These are phyloP conservation scores for Austroboletus niveus DNA, from an alignment of 1,284 basidiomycete genomes.

Conservation along the genomic window DNA sequence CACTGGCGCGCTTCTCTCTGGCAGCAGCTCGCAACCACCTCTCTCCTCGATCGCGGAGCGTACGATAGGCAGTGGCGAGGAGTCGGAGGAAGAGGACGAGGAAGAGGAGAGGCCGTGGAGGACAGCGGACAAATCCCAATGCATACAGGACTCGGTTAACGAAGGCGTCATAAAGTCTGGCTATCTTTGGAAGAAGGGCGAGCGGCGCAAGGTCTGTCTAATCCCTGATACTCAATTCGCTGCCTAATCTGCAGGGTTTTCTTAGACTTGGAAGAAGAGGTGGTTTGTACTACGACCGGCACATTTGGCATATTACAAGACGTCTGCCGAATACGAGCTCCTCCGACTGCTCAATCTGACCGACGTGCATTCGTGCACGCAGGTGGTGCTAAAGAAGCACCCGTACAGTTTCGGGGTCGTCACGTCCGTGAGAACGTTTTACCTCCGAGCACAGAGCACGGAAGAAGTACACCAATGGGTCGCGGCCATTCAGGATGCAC, in stretches of 20 bases:
- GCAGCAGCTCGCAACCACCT: conserved; percentile 47
- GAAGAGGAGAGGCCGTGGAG: conserved; percentile 64
- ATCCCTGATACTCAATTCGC: conserved; percentile 5
- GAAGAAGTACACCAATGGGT: conserved; percentile 87
- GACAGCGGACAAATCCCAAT: conserved; percentile 43
- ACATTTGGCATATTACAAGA: conserved; percentile 97
- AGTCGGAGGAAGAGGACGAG: conserved; percentile 73
- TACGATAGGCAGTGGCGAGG: conserved; percentile 61
- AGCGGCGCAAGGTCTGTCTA: conserved; percentile 83
- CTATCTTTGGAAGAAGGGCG: conserved; percentile 94
- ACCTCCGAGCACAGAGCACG: conserved; percentile 77
- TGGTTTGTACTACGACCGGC: conserved; percentile 96
- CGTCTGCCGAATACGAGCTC: conserved; percentile 88
- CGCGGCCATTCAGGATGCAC: conserved; percentile 74
- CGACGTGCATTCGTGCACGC: conserved; percentile 89
- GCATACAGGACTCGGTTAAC: conserved; percentile 47
- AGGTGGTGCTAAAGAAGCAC: conserved; percentile 88
- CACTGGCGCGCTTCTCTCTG: conserved; percentile 33
- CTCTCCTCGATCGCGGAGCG: conserved; percentile 76
- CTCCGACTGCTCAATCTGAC: conserved; percentile 86
- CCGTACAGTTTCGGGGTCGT: conserved; percentile 91
- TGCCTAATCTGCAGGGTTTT: conserved; percentile 11
- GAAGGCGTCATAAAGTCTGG: conserved; percentile 87
- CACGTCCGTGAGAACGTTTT: conserved; percentile 89
- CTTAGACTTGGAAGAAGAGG: conserved; percentile 95